phyloP scores from a whole-genome alignment of 2,329 filamentous ascomycete species.

The Meredithiella fracta region DNA sequence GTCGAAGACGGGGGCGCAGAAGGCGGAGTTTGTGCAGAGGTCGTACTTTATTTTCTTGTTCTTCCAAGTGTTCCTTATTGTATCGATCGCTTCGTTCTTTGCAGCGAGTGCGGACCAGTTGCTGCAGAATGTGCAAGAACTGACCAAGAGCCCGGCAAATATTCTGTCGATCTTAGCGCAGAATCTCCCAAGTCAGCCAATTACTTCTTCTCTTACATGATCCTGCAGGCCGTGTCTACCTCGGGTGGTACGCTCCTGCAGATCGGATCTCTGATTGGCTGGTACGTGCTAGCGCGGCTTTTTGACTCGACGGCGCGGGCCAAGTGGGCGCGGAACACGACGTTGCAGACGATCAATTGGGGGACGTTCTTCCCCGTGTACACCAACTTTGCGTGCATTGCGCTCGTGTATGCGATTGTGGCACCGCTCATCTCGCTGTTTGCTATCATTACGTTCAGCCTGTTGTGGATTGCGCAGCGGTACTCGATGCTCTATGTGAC shows the following conservation, averaged over 20 bases:
- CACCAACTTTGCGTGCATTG: slow-evolving; percentile 91
- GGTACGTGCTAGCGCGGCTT: slow-evolving; percentile 67
- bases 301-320: slow-evolving; percentile 65
- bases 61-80: slow-evolving; percentile 84
- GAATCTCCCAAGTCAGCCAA: slow-evolving; percentile 79
- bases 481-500: slow-evolving; percentile 95
- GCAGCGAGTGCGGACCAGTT: slow-evolving; percentile 46
- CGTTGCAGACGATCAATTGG: slow-evolving; percentile 65
- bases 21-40: slow-evolving; percentile 68
- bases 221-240: slow-evolving; percentile 79
- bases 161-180: slow-evolving; percentile 57
- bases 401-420: slow-evolving; percentile 72
- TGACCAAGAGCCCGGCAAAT: slow-evolving; percentile 37
- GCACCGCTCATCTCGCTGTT: slow-evolving; percentile 84
- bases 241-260: slow-evolving; percentile 82
- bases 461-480: slow-evolving; percentile 91
- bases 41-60: slow-evolving; percentile 94
- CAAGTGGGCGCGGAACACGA: slow-evolving; percentile 77
- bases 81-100: slow-evolving; percentile 67
- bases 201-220: slow-evolving; percentile 98
- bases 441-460: slow-evolving; percentile 75
- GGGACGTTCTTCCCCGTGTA: slow-evolving; percentile 91
- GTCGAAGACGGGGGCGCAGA: slow-evolving; percentile 64
- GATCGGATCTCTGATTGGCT: slow-evolving; percentile 58
- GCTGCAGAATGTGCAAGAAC: slow-evolving; percentile 30